These are phyloP conservation scores for Cystobasidium slooffiae DNA, from an alignment of 1,284 basidiomycete species.

Conservation along the genomic window DNA sequence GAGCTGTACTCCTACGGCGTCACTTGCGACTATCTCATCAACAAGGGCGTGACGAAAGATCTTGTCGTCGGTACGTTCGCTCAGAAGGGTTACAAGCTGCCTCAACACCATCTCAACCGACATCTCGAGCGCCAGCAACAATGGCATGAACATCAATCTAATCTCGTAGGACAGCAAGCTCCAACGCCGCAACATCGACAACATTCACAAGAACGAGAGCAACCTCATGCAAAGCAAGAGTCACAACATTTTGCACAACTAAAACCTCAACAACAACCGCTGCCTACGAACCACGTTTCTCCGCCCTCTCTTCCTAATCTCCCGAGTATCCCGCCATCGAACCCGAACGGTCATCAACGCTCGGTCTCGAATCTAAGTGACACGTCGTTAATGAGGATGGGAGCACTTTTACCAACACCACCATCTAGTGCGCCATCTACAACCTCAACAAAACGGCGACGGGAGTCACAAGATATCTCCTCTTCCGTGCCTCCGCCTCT, in stretches of 20 bases:
- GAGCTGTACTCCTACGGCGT: slow-evolving; percentile 39
- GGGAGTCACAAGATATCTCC: background rate
- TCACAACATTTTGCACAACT: background rate
- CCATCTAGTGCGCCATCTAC: slow-evolving; percentile 3
- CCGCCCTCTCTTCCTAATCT: background rate
- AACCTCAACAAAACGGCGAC: background rate
- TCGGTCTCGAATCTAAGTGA: slow-evolving; percentile 1
- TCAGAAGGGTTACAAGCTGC: slow-evolving; percentile 16
- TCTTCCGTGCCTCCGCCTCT: background rate
- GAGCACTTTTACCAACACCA: background rate
- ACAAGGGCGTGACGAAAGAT: slow-evolving; percentile 37
- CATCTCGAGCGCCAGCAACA: slow-evolving; percentile 14
- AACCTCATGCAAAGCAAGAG: background rate
- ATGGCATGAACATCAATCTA: slow-evolving; percentile 13
- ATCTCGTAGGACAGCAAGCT: background rate
- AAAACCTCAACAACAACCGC: no score
- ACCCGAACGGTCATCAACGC: background rate
- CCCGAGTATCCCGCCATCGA: background rate
- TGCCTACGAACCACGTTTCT: background rate
- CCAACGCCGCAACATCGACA: background rate
- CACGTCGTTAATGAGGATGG: background rate
- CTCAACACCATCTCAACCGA: slow-evolving; percentile 18
- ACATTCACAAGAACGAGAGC: background rate
- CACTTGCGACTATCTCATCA: slow-evolving; percentile 39
- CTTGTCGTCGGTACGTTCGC: slow-evolving; percentile 17